Conservation (phyloP, 768 basidiomycete genomes). For the Russula sp. region DNA sequence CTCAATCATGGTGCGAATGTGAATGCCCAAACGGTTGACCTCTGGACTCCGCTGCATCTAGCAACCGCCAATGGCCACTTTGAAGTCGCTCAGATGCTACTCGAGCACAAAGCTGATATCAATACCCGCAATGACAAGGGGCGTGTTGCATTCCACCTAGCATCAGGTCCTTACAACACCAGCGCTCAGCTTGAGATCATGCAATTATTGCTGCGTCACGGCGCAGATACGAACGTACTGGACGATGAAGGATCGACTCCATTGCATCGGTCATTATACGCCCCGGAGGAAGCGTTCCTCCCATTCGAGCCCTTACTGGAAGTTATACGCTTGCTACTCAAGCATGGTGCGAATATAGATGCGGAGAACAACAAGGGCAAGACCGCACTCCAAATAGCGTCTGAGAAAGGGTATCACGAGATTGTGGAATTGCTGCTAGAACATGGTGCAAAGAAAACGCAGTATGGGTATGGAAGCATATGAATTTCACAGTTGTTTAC, state of each 20-base stretch:
- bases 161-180: no score
- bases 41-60: no score
- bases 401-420: background rate
- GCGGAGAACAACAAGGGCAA: background rate
- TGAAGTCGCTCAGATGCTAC: no score
- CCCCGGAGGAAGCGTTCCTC: fast-evolving
- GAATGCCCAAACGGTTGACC: no score
- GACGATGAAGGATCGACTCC: background rate
- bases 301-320: no score
- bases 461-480: no score
- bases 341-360: constrained; percentile 1
- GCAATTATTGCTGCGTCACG: background rate
- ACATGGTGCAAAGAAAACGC: background rate
- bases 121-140: no score
- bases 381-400: background rate
- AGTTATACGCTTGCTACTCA: background rate
- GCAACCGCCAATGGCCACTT: no score
- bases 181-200: background rate
- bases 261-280: background rate
- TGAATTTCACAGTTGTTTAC: no score
- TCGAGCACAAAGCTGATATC: no score
- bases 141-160: no score
- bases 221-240: background rate
- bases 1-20: background rate
- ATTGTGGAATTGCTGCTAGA: background rate